Percentiles rank a stretch among this genome's conserved stretches.
phyloP scores from a whole-genome alignment of 75 land plant genomes.

The Sequoiadendron giganteum region DNA sequence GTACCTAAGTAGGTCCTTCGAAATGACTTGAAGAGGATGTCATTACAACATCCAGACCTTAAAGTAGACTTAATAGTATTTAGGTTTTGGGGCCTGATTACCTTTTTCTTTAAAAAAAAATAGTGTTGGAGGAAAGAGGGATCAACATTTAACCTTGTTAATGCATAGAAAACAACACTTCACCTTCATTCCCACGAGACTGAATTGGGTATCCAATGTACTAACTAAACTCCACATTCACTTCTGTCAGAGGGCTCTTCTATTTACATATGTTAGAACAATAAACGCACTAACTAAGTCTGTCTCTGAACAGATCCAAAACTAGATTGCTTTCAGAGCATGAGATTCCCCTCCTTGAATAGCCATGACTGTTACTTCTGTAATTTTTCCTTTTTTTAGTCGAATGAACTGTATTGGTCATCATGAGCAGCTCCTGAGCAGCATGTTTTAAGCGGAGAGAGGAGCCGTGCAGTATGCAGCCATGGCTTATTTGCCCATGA shows the following conservation, averaged over 20 bases:
- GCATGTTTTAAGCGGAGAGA: neutral
- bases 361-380: neutral
- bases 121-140: neutral
- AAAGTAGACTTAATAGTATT: neutral
- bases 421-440: neutral
- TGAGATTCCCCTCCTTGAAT: conserved; percentile 5
- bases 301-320: conserved; percentile 10
- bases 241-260: conserved; percentile 6
- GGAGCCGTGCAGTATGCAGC: neutral
- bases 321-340: conserved; percentile 11
- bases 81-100: neutral
- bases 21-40: neutral
- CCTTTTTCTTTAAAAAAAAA: neutral
- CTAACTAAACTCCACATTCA: neutral
- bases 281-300: conserved; percentile 2
- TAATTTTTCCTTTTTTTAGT: neutral
- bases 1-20: neutral
- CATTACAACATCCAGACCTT: neutral
- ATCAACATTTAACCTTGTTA: neutral
- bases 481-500: neutral
- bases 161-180: conserved; percentile 4
- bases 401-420: neutral
- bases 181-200: conserved; percentile 4
- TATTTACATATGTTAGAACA: neutral
- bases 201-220: conserved; percentile 12